Evolutionary conservation across 1,284 basidiomycete species (phyloP), one percentile per base, ranked within the genome.

Genomic region (Cutaneotrichosporon sp.): DNA sequence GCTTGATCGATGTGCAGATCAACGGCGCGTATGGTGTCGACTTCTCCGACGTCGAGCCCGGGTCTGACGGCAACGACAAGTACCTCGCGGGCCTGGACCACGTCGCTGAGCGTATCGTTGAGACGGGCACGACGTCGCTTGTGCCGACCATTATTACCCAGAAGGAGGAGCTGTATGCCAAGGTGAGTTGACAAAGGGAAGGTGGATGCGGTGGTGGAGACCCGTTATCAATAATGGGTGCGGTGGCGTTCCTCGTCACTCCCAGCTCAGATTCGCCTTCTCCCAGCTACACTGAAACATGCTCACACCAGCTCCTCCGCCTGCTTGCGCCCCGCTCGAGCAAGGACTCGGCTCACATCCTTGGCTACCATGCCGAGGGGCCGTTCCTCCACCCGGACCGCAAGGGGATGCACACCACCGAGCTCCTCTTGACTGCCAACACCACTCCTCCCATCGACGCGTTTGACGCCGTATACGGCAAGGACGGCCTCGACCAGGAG

Each of bases 321-420:
- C 58, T 88, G 84, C 50, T 73, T 32, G 61, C 46, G 26, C 76
- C 71, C 13, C 67, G 78, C 13, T 70, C 73, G 14, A 56, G 62
- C 0, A 30, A 66, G 9, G 46, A 63, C 3, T 67, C 65, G 11
- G 90, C 90, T 0, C 89, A 86, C 60, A 80, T 90, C 3, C 85
- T 95, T 18, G 92, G 92, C 18, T 95, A 90, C 87, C 92, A 95
- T 71, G 90, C 86, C 36, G 92, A 95, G 79, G 92, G 92, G 0
- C 92, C 92, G 0, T 96, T 94, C 82, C 84, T 95, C 49, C 70
- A 72, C 60, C 75, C 88, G 88, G 64, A 81, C 85, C 65, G 86
- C 75, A 87, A 90, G 61, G 92, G 92, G 6, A 90, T 90, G 0
- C 92, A 95, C 76, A 84, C 87, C 2, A 85, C 86, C 5, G 82